Evolutionary conservation across 208 protist genomes (phyloP), one percentile per base, ranked within the genome.

Genomic region (Sergeia podlipaevii): DNA sequence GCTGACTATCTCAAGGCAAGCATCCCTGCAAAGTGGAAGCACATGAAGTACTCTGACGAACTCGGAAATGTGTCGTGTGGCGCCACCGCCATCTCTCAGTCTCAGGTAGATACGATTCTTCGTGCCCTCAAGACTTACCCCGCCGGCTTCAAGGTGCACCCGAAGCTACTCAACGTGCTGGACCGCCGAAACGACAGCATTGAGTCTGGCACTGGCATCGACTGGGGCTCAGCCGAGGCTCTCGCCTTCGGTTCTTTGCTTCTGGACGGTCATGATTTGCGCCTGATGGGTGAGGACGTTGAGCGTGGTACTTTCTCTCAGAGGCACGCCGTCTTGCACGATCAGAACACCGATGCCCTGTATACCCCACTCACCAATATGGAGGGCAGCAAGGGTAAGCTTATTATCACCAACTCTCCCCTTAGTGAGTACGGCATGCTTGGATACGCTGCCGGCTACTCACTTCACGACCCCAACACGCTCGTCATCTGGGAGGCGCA

Each of bases 401-500:
- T 98, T 60, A 60, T 77, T 21, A 77, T 98, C 10, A 89, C 66
- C 52, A 99, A 99, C 77, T 93, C 81, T 46, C 88, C 82, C 7
- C 84, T 99, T 17, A 97, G 80, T 64, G 97, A 99, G 77, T 99
- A 97, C 71, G 98, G 82, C 20, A 93, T 98, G 48, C 85, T 99
- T 3, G 98, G 98, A 50, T 99, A 98, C 56, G 97, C 98, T 55
- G 74, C 95, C 15, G 96, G 93, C 63, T 98, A 97, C 70, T 91
- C 93, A 10, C 55, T 98, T 13, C 84, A 96, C 57, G 92, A 93
- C 60, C 97, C 97, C 15, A 95, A 98, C 28, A 59, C 85, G 8
- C 78, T 99, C 17, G 89, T 99, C 21, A 67, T 99, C 18, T 99
- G 98, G 98, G 98, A 99, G 73, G 98, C 97, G 28, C 98, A 99